Conservation (phyloP, 1,284 basidiomycete genomes). For the Cryptococcus sp. region DNA sequence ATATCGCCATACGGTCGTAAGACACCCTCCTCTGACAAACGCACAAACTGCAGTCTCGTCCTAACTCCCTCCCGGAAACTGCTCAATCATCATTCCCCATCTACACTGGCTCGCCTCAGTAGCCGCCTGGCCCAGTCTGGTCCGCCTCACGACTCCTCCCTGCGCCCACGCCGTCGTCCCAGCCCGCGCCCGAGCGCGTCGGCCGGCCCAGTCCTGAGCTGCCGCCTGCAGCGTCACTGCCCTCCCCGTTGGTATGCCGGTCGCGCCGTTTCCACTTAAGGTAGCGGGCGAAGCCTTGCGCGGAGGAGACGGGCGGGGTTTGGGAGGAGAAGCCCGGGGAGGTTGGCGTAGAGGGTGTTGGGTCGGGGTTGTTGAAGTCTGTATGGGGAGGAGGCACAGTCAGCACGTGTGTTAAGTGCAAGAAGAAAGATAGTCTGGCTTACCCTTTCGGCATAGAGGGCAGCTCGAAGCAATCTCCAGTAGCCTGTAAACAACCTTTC, state of each 20-base stretch:
- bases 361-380: constrained; percentile 44
- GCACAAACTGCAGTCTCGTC: too few relatives aligned
- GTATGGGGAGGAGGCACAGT: not conserved
- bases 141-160: constrained; percentile 38
- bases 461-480: constrained; percentile 84
- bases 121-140: constrained; percentile 38
- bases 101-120: constrained; percentile 9
- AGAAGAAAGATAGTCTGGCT: constrained; percentile 22
- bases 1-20: too few relatives aligned
- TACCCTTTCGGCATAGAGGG: constrained; percentile 84
- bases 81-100: too few relatives aligned
- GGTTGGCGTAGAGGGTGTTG: constrained; percentile 9
- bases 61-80: too few relatives aligned
- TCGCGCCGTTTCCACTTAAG: constrained; percentile 45
- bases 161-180: constrained; percentile 16
- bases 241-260: constrained; percentile 12
- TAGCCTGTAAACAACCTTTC: constrained; percentile 55
- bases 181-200: not conserved
- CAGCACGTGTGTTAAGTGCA: not conserved
- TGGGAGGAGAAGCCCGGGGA: not conserved
- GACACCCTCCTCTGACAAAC: too few relatives aligned
- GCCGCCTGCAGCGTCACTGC: not conserved
- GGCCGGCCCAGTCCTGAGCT: not conserved
- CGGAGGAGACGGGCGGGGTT: constrained; percentile 1
- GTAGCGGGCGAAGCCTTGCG: constrained; percentile 39